These are phyloP conservation scores for Serendipita sp. DNA, from an alignment of 1,284 basidiomycete species.

Conservation along the genomic window DNA sequence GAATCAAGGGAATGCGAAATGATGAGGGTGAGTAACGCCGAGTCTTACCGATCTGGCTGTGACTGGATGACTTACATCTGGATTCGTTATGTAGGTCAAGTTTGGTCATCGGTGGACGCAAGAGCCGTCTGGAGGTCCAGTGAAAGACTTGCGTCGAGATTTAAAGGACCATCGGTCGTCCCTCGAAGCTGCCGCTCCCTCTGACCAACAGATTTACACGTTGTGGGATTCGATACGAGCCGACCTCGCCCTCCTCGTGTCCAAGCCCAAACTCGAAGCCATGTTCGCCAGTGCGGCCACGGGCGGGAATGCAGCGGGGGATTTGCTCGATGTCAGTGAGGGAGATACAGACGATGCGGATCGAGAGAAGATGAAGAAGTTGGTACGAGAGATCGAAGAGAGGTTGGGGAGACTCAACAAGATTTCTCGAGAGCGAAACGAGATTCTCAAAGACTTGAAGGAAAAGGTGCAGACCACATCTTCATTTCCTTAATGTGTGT, in stretches of 20 bases:
- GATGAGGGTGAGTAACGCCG: slow-evolving; percentile 36
- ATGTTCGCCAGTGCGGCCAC: slow-evolving; percentile 47
- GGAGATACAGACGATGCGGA: slow-evolving; percentile 52
- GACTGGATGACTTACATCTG: not conserved
- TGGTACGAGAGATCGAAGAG: slow-evolving; percentile 68
- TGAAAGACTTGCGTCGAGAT: slow-evolving; percentile 61
- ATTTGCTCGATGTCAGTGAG: slow-evolving; percentile 58
- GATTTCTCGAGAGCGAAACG: slow-evolving; percentile 68
- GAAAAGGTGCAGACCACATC: slow-evolving; percentile 48
- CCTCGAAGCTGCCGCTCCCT: slow-evolving; percentile 61
- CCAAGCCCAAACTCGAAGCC: slow-evolving; percentile 46
- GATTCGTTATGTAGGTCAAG: slow-evolving; percentile 33
- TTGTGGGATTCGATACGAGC: slow-evolving; percentile 63
- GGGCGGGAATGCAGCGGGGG: slow-evolving; percentile 27
- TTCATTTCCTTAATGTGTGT: not conserved
- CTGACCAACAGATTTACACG: slow-evolving; percentile 61
- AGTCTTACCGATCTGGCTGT: not conserved
- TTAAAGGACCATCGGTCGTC: slow-evolving; percentile 66
- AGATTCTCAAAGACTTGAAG: slow-evolving; percentile 85
- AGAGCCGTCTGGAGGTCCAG: slow-evolving; percentile 64
- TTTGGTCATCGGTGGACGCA: slow-evolving; percentile 85
- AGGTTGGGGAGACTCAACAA: slow-evolving; percentile 61
- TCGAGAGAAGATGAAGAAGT: slow-evolving; percentile 47
- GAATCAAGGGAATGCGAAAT: slow-evolving; percentile 76
- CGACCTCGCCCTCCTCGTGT: slow-evolving; percentile 56